Percentiles rank a stretch among this genome's conserved stretches.
phyloP scores from a whole-genome alignment of 1,284 basidiomycete genomes.

The Pterulicium gracile region DNA sequence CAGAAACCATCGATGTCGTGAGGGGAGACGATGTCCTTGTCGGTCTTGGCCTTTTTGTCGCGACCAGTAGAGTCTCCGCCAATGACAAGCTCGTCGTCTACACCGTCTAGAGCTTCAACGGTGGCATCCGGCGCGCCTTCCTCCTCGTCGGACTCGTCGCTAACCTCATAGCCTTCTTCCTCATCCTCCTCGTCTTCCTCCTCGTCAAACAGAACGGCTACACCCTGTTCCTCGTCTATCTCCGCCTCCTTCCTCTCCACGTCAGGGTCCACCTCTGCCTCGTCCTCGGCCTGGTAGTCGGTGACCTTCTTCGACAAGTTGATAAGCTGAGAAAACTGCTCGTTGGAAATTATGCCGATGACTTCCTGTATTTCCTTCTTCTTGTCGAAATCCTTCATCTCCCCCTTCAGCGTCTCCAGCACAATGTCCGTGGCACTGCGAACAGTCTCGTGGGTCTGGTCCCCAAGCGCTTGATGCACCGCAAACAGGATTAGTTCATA shows the following conservation, averaged over 20 bases:
- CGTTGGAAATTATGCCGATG: slow-evolving; percentile 59
- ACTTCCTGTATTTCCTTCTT: slow-evolving; percentile 90
- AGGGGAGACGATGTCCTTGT: slow-evolving; percentile 79
- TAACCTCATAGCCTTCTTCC: slow-evolving; percentile 74
- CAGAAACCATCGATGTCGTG: slow-evolving; percentile 96
- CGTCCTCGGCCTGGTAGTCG: slow-evolving; percentile 88
- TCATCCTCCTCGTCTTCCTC: slow-evolving; percentile 89
- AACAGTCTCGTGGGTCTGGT: slow-evolving; percentile 93
- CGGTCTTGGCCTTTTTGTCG: slow-evolving; percentile 38
- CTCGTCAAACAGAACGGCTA: slow-evolving; percentile 94
- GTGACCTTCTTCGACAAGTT: slow-evolving; percentile 93
- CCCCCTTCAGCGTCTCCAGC: slow-evolving; percentile 85
- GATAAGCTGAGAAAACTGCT: slow-evolving; percentile 80
- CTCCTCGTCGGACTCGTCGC: slow-evolving; percentile 70
- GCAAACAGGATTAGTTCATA: slow-evolving; percentile 88
- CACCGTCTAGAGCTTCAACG: slow-evolving; percentile 34
- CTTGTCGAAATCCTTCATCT: slow-evolving; percentile 96
- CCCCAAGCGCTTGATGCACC: slow-evolving; percentile 80
- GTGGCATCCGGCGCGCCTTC: slow-evolving; percentile 42
- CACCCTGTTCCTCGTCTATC: slow-evolving; percentile 89
- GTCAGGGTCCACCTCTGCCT: slow-evolving; percentile 63
- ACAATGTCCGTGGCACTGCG: slow-evolving; percentile 90
- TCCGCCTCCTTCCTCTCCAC: slow-evolving; percentile 70
- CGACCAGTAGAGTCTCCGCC: slow-evolving; percentile 43
- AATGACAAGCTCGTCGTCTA: slow-evolving; percentile 61